Conservation (phyloP, 306 rosid species). For the Datisca glomerata region DNA sequence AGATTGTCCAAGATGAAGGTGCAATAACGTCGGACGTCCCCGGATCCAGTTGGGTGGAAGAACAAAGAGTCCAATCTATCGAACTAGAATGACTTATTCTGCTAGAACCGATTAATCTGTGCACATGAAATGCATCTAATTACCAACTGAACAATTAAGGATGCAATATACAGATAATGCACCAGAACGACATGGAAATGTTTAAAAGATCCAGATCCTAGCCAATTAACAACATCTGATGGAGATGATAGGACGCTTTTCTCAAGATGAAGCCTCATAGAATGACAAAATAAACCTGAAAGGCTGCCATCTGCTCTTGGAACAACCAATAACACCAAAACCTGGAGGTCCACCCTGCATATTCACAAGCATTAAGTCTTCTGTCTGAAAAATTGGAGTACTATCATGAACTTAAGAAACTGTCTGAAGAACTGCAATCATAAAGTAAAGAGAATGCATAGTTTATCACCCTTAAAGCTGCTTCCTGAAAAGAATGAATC, state of each 20-base stretch:
- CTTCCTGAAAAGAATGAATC: constrained; percentile 62
- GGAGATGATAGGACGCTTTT: no score
- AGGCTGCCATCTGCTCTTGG: constrained; percentile 25
- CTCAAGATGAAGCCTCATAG: neutral
- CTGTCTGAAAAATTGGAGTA: neutral
- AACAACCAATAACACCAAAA: constrained; percentile 8
- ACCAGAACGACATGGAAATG: no score
- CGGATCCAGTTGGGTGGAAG: constrained; percentile 41
- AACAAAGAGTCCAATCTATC: constrained; percentile 28
- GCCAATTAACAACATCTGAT: no score
- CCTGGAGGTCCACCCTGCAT: constrained; percentile 20
- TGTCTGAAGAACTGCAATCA: no score
- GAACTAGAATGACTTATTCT: constrained; percentile 28
- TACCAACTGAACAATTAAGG: neutral
- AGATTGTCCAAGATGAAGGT: constrained; percentile 88
- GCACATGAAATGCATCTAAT: neutral
- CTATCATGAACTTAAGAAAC: no score
- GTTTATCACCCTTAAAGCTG: constrained; percentile 54
- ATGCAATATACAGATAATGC: no score
- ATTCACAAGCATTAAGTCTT: constrained; percentile 12
- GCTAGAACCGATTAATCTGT: constrained; percentile 51
- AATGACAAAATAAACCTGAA: constrained; percentile 17
- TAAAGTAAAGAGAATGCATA: neutral
- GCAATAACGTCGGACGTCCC: constrained; percentile 71
- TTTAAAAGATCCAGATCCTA: no score